These are phyloP conservation scores for Clarireedia homoeocarpa DNA, from an alignment of 2,329 filamentous ascomycete species.

Conservation along the genomic window DNA sequence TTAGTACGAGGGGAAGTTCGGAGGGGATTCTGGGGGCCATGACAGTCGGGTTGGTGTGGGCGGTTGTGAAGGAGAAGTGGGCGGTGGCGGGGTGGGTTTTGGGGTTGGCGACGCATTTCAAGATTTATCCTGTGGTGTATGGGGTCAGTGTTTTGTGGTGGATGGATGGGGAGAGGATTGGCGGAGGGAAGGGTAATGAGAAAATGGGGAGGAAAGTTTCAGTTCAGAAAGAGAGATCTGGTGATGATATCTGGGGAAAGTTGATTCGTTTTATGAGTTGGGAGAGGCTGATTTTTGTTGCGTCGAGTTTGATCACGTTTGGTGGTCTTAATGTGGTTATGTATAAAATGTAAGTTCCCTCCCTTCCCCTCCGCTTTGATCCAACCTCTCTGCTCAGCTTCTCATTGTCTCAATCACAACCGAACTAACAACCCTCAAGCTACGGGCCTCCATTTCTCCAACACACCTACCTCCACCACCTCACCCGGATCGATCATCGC, in stretches of 20 bases:
- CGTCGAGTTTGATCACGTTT: constrained; percentile 67
- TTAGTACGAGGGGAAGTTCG: constrained; percentile 89
- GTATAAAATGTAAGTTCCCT: constrained; percentile 56
- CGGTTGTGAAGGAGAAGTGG: constrained; percentile 57
- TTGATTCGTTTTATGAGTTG: not conserved
- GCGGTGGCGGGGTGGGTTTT: constrained; percentile 65
- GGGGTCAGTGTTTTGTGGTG: constrained; percentile 74
- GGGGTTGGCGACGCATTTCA: constrained; percentile 86
- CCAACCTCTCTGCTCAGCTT: not conserved
- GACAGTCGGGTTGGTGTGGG: constrained; percentile 77
- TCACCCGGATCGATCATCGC: constrained; percentile 87
- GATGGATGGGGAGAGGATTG: constrained; percentile 53
- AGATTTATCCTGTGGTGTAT: constrained; percentile 98
- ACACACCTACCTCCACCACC: constrained; percentile 89
- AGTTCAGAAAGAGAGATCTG: not conserved
- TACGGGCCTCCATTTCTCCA: constrained; percentile 77
- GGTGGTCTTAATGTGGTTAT: constrained; percentile 65
- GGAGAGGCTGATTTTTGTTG: constrained; percentile 35
- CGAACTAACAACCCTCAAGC: constrained; percentile 31
- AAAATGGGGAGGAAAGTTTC: not conserved
- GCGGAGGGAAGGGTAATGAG: constrained; percentile 1
- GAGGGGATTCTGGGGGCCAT: constrained; percentile 84
- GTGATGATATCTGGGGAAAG: constrained; percentile 12
- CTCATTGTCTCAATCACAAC: not conserved
- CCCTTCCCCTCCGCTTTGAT: not conserved